Conservation (phyloP, 768 basidiomycete genomes). For the Boletus coccyginus region DNA sequence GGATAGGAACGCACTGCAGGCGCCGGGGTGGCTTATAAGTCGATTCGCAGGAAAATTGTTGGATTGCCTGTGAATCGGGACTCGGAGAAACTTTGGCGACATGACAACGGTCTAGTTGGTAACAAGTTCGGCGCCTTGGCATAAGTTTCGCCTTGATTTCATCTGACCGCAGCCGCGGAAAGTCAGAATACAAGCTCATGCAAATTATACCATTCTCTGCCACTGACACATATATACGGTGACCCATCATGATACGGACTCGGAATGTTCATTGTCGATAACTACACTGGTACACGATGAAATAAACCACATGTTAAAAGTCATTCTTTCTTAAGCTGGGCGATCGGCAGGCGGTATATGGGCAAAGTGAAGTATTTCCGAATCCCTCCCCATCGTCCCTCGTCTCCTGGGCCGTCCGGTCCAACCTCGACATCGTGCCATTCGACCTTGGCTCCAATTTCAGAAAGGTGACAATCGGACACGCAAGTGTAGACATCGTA, state of each 20-base stretch:
- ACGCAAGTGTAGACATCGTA: conserved; percentile 90
- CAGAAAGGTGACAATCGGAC: conserved; percentile 80
- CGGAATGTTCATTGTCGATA: not conserved
- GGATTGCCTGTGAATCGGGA: not conserved
- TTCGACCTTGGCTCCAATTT: conserved; percentile 70
- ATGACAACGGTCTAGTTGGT: conserved; percentile 18
- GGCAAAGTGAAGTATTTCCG: conserved; percentile 76
- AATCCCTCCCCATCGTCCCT: conserved; percentile 73
- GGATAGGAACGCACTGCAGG: not conserved
- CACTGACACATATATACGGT: no score
- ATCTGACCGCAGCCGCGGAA: no score
- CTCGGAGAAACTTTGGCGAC: conserved; percentile 3
- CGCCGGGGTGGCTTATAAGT: not conserved
- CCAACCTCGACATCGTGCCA: conserved; percentile 85
- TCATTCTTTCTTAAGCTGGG: conserved; percentile 25
- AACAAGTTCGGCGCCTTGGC: not conserved
- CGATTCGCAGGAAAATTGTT: not conserved
- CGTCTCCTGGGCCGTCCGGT: conserved; percentile 36
- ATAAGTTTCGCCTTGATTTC: not conserved
- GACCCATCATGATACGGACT: not conserved
- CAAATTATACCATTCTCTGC: no score
- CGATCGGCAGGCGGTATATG: conserved; percentile 68
- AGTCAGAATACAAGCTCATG: not conserved
- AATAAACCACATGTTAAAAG: not conserved
- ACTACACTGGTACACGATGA: not conserved